phyloP scores from a whole-genome alignment of 176 grass and related monocot species.

The Bothriochloa decipiens region DNA sequence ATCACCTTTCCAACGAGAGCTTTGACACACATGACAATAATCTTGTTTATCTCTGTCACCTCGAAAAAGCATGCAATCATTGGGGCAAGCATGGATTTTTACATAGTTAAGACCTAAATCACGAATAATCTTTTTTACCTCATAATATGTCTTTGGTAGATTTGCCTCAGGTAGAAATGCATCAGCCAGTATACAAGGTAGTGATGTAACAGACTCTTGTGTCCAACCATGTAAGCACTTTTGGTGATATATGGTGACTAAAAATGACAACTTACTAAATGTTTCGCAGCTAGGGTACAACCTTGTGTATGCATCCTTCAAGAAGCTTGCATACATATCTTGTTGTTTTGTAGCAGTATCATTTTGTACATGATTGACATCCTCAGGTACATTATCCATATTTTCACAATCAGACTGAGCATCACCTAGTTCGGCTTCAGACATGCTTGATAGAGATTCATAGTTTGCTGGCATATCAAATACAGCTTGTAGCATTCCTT shows the following conservation, averaged over 20 bases:
- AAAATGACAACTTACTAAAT: slow-evolving; percentile 23
- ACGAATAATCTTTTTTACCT: neutral
- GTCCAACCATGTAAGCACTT: slow-evolving; percentile 25
- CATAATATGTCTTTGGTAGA: neutral
- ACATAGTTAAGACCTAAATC: neutral
- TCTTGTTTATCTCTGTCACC: neutral
- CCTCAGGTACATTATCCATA: neutral
- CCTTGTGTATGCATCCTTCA: slow-evolving; percentile 23
- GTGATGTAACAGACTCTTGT: neutral
- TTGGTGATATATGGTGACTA: slow-evolving; percentile 25
- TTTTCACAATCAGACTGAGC: neutral
- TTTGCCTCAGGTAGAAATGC: neutral
- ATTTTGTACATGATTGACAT: neutral
- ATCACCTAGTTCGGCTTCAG: neutral
- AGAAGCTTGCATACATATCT: neutral
- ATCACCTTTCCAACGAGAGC: neutral
- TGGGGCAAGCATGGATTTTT: neutral
- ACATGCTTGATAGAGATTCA: neutral
- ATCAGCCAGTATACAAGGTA: neutral
- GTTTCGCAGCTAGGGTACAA: neutral
- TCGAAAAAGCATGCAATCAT: neutral
- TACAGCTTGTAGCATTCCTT: neutral
- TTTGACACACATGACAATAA: neutral
- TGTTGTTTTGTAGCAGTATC: neutral
- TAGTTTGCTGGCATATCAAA: neutral